Percentiles rank a stretch among this genome's conserved stretches.
Evolutionary conservation across 2,329 filamentous ascomycete genomes (phyloP).

Genomic region (Neopestalotiopsis sp.): DNA sequence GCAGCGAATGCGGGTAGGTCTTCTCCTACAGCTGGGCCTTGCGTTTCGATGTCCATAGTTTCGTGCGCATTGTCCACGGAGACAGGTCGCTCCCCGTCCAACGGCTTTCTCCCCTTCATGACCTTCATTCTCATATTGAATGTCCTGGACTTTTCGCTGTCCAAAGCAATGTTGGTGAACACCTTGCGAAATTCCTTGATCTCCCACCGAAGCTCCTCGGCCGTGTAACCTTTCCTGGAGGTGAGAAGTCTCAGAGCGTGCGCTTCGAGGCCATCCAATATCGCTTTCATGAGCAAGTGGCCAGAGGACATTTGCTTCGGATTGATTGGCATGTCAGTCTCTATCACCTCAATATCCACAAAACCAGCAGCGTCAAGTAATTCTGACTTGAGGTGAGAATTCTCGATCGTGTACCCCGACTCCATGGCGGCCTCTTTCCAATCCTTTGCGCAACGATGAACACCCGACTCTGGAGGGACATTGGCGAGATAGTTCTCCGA

Average conservation of each 20-base stretch:
- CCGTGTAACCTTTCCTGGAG: constrained; percentile 56
- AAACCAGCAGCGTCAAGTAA: constrained; percentile 55
- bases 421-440: constrained; percentile 47
- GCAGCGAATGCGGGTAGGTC: neutral
- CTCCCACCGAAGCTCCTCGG: constrained; percentile 50
- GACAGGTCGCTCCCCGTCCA: neutral
- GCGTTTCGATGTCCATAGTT: neutral
- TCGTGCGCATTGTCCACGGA: neutral
- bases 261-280: constrained; percentile 57
- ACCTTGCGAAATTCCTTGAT: constrained; percentile 54
- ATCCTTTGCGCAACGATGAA: constrained; percentile 47
- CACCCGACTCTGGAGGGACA: constrained; percentile 51
- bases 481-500: constrained; percentile 41
- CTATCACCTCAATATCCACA: constrained; percentile 52
- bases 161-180: constrained; percentile 52
- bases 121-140: constrained; percentile 54
- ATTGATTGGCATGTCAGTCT: constrained; percentile 55
- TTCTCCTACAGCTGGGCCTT: neutral
- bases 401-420: constrained; percentile 50
- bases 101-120: constrained; percentile 54
- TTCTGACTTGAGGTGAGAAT: constrained; percentile 50
- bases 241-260: constrained; percentile 55
- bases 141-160: constrained; percentile 45
- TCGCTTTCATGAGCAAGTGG: constrained; percentile 58
- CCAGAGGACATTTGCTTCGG: constrained; percentile 50